Base-by-base conservation (phyloP, 805 yeast species). In the Lachancea nothofagi region DNA sequence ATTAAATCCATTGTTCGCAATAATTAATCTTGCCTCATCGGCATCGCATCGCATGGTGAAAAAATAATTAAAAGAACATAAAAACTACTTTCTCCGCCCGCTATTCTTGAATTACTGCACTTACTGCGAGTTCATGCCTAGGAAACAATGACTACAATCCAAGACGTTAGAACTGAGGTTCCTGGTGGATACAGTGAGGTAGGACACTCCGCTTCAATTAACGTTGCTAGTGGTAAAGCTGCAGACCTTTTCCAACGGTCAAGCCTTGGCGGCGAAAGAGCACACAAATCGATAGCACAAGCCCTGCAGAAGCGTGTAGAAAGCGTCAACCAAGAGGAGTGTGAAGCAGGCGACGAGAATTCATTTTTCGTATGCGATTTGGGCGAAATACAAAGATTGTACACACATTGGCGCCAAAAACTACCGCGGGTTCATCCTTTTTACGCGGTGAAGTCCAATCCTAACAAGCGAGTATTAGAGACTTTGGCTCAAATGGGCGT, bases 381-480 rank as follows among this genome's bases (percentile, higher is more conserved):
- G 45, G 86, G 84, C 21, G 80, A 82, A 53, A 73, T 93, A 25
- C 68, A 67, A 44, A 71, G 80, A 42, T 71, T 87, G 40, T 71
- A 71, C 44, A 46, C 61, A n/a, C 66, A 75, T 29, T 90, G 97
- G 97, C 55, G 59, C 21, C 36, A 49, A 17, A 59, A 67, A 28
- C 69, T 90, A 53, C 95, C 96, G 15, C 67, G 79, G 31, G 80
- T 90, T 26, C 73, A 75, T 41, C 96, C 97, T n/a, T 81, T 74
- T 56, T 90, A 89, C 63, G 98, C 98, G 14, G 93, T 90, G 50
- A 90, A 90, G 65, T 90, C 97, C 67, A 90, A 90, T 68, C 83
- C 88, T 27, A 80, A 87, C 57, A 51, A 65, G 5, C 65, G 65
- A 40, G 77, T 90, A 9, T 59, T 90, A 47, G 56, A 65, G 35